Evolutionary conservation across 768 basidiomycete genomes (phyloP).

Genomic region (Infundibulicybe gibba): DNA sequence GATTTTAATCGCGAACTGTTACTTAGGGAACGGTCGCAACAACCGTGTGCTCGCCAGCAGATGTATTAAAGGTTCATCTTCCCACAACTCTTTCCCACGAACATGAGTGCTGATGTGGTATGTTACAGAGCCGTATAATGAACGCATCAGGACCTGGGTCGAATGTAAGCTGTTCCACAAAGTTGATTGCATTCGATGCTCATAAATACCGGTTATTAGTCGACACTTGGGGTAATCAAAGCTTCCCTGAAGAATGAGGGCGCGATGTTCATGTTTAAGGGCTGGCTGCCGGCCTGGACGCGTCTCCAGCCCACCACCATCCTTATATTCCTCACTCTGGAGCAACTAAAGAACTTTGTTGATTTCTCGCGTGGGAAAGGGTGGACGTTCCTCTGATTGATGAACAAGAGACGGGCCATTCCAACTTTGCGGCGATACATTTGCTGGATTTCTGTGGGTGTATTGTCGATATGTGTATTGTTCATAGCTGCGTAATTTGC

Average conservation of each 20-base stretch:
- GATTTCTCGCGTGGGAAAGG: constrained; percentile 54
- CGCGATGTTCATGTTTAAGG: constrained; percentile 89
- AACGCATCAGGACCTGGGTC: constrained; percentile 83
- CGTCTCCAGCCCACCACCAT: constrained; percentile 86
- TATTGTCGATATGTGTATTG: no score
- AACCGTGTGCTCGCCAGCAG: constrained; percentile 85
- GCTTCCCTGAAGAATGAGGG: constrained; percentile 71
- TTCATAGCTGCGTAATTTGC: no score
- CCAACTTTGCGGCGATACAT: no score
- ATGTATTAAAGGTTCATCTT: constrained; percentile 67
- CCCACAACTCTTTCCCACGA: not conserved
- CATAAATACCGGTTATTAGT: constrained; percentile 33
- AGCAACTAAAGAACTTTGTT: constrained; percentile 72
- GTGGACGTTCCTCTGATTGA: constrained; percentile 19
- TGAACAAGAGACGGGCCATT: no score
- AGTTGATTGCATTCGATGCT: not conserved
- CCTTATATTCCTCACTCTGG: constrained; percentile 81
- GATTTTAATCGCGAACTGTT: no score
- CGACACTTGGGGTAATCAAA: constrained; percentile 67
- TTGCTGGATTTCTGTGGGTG: no score
- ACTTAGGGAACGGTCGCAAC: constrained; percentile 81
- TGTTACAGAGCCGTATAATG: constrained; percentile 74
- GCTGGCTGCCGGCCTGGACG: constrained; percentile 87
- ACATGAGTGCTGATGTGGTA: not conserved
- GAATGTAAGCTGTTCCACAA: constrained; percentile 36